Evolutionary conservation across 352 stramenopile genomes (phyloP).

Genomic region (Phytophthora citrophthora): DNA sequence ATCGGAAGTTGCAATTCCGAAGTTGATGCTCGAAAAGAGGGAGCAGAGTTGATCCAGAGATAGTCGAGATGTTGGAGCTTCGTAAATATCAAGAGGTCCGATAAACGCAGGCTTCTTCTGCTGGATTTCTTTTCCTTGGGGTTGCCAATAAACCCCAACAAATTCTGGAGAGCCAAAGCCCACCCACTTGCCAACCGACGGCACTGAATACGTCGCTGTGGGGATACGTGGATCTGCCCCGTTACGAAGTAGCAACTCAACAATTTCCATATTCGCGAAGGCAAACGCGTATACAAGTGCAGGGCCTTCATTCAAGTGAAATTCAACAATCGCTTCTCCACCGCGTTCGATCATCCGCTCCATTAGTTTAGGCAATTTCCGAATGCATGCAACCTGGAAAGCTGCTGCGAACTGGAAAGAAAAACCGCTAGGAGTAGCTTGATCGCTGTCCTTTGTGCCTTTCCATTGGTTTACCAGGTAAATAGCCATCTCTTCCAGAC

Average conservation of each 20-base stretch:
- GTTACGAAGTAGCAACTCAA: slow-evolving; percentile 36
- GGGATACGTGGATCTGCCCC: slow-evolving; percentile 57
- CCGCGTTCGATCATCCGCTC: slow-evolving; percentile 60
- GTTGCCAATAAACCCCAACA: slow-evolving; percentile 34
- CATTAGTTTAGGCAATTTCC: slow-evolving; percentile 43
- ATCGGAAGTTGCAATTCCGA: neutral
- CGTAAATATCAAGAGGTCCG: slow-evolving; percentile 39
- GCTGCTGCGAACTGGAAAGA: slow-evolving; percentile 72
- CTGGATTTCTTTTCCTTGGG: neutral
- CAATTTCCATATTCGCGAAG: slow-evolving; percentile 57
- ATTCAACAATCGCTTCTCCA: slow-evolving; percentile 58
- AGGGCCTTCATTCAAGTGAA: slow-evolving; percentile 66
- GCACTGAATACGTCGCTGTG: slow-evolving; percentile 50
- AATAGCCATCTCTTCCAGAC: slow-evolving; percentile 69
- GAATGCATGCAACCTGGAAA: slow-evolving; percentile 74
- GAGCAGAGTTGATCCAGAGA: slow-evolving; percentile 30
- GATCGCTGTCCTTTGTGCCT: slow-evolving; percentile 46
- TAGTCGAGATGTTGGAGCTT: slow-evolving; percentile 18
- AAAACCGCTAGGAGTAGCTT: slow-evolving; percentile 48
- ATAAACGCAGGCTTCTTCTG: slow-evolving; percentile 26
- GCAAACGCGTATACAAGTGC: slow-evolving; percentile 68
- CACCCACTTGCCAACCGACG: slow-evolving; percentile 72
- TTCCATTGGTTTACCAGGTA: slow-evolving; percentile 61
- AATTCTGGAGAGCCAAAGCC: slow-evolving; percentile 53
- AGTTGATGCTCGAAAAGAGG: slow-evolving; percentile 18